These are phyloP conservation scores for Plasmopara muralis DNA, from an alignment of 352 stramenopile genomes.

Conservation along the genomic window DNA sequence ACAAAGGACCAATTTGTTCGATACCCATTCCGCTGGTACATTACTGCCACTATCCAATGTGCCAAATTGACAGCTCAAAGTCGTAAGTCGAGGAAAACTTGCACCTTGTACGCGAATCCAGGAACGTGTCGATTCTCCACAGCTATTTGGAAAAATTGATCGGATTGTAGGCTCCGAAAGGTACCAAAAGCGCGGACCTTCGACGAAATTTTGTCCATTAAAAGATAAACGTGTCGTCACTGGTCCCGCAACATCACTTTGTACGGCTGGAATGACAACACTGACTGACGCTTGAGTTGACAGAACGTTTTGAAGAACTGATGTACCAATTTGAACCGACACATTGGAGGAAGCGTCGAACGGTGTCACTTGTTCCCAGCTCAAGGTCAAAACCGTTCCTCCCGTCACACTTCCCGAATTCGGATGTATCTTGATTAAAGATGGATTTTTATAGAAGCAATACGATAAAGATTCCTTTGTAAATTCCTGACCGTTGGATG, in stretches of 20 bases:
- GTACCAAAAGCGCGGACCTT: slow-evolving; percentile 37
- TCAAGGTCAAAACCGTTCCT: slow-evolving; percentile 27
- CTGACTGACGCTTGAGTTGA: slow-evolving; percentile 3
- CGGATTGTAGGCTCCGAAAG: slow-evolving; percentile 22
- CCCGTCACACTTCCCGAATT: slow-evolving; percentile 15
- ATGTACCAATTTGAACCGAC: slow-evolving; percentile 22
- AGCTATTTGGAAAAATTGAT: slow-evolving; percentile 18
- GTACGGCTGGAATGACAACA: slow-evolving; percentile 6
- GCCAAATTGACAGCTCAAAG: slow-evolving; percentile 44
- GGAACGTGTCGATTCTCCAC: slow-evolving; percentile 9
- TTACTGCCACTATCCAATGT: not conserved
- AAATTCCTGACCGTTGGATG: slow-evolving; percentile 33
- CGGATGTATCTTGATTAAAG: slow-evolving; percentile 12
- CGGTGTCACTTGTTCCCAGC: slow-evolving; percentile 8
- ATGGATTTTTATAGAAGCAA: slow-evolving; percentile 25
- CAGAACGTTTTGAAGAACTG: slow-evolving; percentile 5
- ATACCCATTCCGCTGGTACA: slow-evolving; percentile 24
- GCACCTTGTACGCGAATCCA: slow-evolving; percentile 19
- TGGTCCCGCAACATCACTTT: not conserved
- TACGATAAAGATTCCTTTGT: slow-evolving; percentile 21
- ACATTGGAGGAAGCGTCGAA: slow-evolving; percentile 5
- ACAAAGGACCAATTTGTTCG: slow-evolving; percentile 21
- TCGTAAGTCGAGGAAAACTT: slow-evolving; percentile 30
- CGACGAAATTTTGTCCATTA: slow-evolving; percentile 37
- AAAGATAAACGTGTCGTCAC: slow-evolving; percentile 23